These are phyloP conservation scores for Pythium apleroticum DNA, from an alignment of 352 stramenopile genomes.

Conservation along the genomic window DNA sequence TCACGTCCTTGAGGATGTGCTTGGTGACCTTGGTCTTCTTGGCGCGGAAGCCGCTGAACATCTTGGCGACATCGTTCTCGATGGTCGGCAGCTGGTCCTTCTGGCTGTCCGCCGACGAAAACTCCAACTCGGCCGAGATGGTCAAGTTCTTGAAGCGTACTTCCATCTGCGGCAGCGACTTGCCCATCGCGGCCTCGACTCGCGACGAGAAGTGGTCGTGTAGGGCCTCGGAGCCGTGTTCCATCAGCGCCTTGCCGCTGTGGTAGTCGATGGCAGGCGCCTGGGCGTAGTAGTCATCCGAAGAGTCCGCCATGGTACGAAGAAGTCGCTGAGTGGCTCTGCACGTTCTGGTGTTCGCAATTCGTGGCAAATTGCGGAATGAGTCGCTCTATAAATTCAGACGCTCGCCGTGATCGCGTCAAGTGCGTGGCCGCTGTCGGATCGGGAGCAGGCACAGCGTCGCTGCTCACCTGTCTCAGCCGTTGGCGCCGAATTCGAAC, in stretches of 20 bases:
- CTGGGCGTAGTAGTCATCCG: background rate
- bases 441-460: background rate
- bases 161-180: conserved; percentile 49
- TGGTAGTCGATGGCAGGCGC: background rate
- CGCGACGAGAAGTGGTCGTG: conserved; percentile 37
- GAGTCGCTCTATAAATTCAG: background rate
- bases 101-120: background rate
- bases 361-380: conserved; percentile 7
- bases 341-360: conserved; percentile 33
- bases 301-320: background rate
- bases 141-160: conserved; percentile 49
- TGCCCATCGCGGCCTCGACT: conserved; percentile 39
- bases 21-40: conserved; percentile 1
- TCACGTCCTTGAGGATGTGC: conserved; percentile 23
- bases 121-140: conserved; percentile 23
- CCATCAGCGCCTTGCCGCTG: conserved; percentile 16
- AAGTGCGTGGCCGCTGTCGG: background rate
- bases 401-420: background rate
- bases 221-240: conserved; percentile 30
- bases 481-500: background rate
- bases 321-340: background rate
- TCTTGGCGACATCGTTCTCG: background rate
- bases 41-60: background rate
- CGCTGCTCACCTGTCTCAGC: background rate
- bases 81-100: conserved; percentile 6